phyloP scores from a whole-genome alignment of 164 flowering plant genomes.

The Chimonanthus salicifolius region DNA sequence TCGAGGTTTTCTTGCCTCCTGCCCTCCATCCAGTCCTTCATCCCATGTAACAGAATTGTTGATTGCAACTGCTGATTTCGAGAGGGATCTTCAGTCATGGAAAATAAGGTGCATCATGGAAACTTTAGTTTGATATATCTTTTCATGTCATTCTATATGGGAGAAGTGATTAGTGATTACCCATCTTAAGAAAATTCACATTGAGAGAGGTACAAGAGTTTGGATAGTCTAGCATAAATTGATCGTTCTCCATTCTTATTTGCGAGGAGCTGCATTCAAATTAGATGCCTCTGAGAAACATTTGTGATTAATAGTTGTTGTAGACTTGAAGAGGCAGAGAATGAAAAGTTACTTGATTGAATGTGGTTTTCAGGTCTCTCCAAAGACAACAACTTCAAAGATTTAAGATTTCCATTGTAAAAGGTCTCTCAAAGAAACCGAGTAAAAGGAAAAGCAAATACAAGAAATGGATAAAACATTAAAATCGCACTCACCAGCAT shows the following conservation, averaged over 20 bases:
- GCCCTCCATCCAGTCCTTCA: constrained; percentile 78
- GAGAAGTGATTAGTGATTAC: neutral
- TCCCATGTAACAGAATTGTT: constrained; percentile 79
- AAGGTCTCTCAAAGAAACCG: neutral
- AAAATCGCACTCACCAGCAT: too few relatives aligned
- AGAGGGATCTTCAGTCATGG: constrained; percentile 70
- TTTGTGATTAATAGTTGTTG: neutral
- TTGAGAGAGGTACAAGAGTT: neutral
- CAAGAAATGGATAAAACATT: too few relatives aligned
- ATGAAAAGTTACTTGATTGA: neutral
- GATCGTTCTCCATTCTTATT: neutral
- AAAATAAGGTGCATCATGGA: constrained; percentile 57
- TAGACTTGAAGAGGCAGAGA: neutral
- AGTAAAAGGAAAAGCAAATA: neutral
- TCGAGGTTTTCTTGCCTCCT: constrained; percentile 59
- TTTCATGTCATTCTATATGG: neutral
- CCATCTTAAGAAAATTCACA: neutral
- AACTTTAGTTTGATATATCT: neutral
- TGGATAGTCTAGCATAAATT: neutral
- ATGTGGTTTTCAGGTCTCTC: neutral
- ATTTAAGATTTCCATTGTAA: too few relatives aligned
- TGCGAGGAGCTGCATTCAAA: neutral
- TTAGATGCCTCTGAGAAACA: neutral
- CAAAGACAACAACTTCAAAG: neutral
- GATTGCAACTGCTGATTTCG: constrained; percentile 73